Base-by-base conservation (phyloP, 2,329 filamentous ascomycete genomes). In the Tolypocladium sp. region DNA sequence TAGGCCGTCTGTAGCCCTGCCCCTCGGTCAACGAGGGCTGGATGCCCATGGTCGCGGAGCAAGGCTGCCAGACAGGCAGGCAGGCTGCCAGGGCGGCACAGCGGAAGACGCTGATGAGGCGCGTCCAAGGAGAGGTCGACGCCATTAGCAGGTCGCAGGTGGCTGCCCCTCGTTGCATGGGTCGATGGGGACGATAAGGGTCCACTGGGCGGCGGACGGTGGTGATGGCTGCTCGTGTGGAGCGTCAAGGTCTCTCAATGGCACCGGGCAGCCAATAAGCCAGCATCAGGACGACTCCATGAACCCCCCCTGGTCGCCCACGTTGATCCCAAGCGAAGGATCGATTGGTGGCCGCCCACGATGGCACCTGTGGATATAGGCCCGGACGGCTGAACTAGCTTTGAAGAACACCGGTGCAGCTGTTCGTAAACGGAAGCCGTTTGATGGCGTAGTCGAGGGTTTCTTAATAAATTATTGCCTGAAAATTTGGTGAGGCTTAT, bases 341-440 rank as follows among this genome's bases (percentile, higher is more conserved):
- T 60, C 59, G 12, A 60, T 60, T 60, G 58, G 59, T 56, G 37
- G 54, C 25, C 25, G 54, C 35, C 54, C 27, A 6, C 5, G 17
- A 51, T 25, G 46, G 46, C 25, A 51, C 15, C 46, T 51, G 46
- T 20, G 46, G 25, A 13, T n/a, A 12, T 12, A 49, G 13, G 22
- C 46, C 46, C 46, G 25, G 46, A 51, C 15, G 27, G 30, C 49
- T 52, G 49, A 35, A n/a, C 49, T 35, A 35, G 46, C 5, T 20
- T 51, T 15, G 46, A 51, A 51, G 46, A 17, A 20, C 25, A 30
- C 12, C 35, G 22, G 25, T 51, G 46, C 46, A n/a, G 15, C 46
- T 51, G 27, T 33, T 33, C 27, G 27, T 7, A 33, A n/a, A 22
- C 27, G 30, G 27, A 52, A 33, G 10, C 30, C 30, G 49, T n/a